phyloP scores from a whole-genome alignment of 129 eudicot species.

The Saussurea involucrata region DNA sequence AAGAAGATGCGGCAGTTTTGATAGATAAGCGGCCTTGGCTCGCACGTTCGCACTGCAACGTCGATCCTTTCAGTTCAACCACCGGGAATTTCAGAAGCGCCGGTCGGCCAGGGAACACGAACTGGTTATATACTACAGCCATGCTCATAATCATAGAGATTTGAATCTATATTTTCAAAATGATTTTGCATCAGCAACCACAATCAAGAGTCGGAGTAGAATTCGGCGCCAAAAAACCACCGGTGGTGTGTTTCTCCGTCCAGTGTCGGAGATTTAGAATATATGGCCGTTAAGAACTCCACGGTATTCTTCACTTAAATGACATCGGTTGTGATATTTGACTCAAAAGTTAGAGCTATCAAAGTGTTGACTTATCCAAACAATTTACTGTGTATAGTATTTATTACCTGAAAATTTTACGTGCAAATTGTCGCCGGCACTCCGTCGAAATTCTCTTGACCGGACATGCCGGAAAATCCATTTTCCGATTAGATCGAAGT shows the following conservation, averaged over 20 bases:
- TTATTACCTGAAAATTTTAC: neutral
- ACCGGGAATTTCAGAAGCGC: neutral
- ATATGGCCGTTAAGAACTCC: conserved; percentile 21
- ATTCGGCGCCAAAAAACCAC: conserved; percentile 8
- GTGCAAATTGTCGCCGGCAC: neutral
- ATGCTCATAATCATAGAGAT: conserved; percentile 10
- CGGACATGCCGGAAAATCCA: neutral
- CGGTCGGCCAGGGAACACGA: conserved; percentile 14
- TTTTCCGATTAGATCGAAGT: neutral
- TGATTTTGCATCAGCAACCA: conserved; percentile 3
- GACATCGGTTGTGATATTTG: neutral
- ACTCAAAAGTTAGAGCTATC: neutral
- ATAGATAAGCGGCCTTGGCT: conserved; percentile 9
- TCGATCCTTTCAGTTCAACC: conserved; percentile 9
- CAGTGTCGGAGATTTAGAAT: conserved; percentile 1
- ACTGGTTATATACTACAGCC: conserved; percentile 16
- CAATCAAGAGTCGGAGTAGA: neutral
- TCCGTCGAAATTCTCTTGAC: neutral
- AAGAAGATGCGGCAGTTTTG: conserved; percentile 44
- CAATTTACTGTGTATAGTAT: neutral
- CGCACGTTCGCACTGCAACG: neutral
- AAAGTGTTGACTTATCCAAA: neutral
- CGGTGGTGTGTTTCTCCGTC: neutral
- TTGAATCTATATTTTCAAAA: neutral
- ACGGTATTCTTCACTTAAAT: conserved; percentile 1